Conservation (phyloP, 2,329 filamentous ascomycete genomes). For the Calonectria henricotiae region DNA sequence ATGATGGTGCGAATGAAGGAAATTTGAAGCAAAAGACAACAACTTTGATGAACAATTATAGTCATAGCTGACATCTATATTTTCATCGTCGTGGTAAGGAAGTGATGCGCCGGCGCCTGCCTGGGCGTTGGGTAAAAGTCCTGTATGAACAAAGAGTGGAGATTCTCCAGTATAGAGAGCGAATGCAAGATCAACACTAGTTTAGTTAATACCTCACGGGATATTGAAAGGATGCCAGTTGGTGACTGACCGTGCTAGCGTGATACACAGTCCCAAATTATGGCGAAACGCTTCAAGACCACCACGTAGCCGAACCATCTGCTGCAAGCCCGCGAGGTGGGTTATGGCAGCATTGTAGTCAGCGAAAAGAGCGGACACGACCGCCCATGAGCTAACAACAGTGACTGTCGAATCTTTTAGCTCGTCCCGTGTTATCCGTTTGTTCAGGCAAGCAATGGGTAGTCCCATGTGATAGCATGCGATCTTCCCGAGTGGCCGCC, state of each 20-base stretch:
- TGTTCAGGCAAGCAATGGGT: neutral
- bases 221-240: too few relatives aligned
- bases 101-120: neutral
- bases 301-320: neutral
- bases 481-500: neutral
- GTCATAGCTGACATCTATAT: neutral
- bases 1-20: too few relatives aligned
- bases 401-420: neutral
- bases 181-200: neutral
- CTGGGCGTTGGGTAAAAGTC: neutral
- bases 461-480: neutral
- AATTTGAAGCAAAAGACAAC: neutral
- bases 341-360: neutral
- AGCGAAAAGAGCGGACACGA: neutral
- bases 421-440: neutral
- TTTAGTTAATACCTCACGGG: neutral
- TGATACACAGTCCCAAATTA: neutral
- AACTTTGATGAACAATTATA: neutral
- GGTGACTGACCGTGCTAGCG: neutral
- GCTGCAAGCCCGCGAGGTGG: neutral
- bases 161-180: neutral
- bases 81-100: neutral
- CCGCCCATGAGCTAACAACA: neutral
- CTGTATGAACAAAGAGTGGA: neutral
- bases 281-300: neutral